phyloP scores from a whole-genome alignment of 805 yeast genomes.

The Cyberlindnera nakhonratchasimensis region DNA sequence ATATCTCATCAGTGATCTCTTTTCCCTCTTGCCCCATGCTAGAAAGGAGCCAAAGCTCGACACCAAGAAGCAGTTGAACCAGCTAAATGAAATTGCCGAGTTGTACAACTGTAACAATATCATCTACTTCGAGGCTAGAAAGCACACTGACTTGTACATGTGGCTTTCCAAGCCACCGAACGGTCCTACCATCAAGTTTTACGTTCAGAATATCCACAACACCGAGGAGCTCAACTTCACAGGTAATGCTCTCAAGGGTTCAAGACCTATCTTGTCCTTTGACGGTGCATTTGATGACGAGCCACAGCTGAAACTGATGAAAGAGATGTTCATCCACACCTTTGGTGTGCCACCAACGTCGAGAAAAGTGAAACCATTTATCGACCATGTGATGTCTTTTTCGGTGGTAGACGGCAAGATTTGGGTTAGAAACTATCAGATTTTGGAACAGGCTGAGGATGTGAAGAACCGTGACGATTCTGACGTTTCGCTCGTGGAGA shows the following conservation, averaged over 20 bases:
- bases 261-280: slow-evolving; percentile 89
- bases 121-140: slow-evolving; percentile 91
- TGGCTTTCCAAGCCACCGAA: slow-evolving; percentile 97
- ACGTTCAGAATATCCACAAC: slow-evolving; percentile 91
- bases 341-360: slow-evolving; percentile 96
- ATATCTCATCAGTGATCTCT: slow-evolving; percentile 81
- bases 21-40: slow-evolving; percentile 83
- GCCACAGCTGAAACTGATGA: slow-evolving; percentile 70
- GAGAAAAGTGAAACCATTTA: slow-evolving; percentile 88
- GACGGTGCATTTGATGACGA: slow-evolving; percentile 71
- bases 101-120: slow-evolving; percentile 95
- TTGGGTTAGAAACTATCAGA: slow-evolving; percentile 95
- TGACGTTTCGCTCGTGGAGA: slow-evolving; percentile 79
- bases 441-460: slow-evolving; percentile 59
- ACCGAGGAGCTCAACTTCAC: slow-evolving; percentile 94
- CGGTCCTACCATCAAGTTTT: slow-evolving; percentile 95
- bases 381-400: slow-evolving; percentile 93
- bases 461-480: slow-evolving; percentile 51
- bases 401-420: slow-evolving; percentile 88
- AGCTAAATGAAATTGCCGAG: slow-evolving; percentile 94
- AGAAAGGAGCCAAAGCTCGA: slow-evolving; percentile 96
- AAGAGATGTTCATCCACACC: slow-evolving; percentile 75
- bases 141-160: slow-evolving; percentile 90
- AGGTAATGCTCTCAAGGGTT: slow-evolving; percentile 93
- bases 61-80: slow-evolving; percentile 82